Evolutionary conservation across 2,329 filamentous ascomycete species (phyloP), one percentile per base, ranked within the genome.

Genomic region (Cadophora luteo-olivacea): DNA sequence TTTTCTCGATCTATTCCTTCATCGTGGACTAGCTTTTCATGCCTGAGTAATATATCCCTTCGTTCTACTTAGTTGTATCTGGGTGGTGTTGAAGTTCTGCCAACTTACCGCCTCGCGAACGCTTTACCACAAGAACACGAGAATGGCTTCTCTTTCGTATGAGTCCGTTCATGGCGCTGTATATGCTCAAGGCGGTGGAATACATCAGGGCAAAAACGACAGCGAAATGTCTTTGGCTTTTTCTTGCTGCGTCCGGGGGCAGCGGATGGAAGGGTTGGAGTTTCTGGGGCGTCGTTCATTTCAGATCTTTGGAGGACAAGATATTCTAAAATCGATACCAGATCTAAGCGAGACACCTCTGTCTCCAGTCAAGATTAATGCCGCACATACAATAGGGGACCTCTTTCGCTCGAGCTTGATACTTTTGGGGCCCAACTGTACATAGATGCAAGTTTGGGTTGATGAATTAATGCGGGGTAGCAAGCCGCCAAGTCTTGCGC

Each of bases 61-160:
- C 86, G 87, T 88, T 83, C 85, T 87, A 22, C 88, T 81, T 86
- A 85, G 87, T 85, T 80, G 81, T 80, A 74, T 76, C 75, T 75
- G 7, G 16, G 0, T 19, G 24, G 7, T 58, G 24, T 19, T 16
- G 4, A 7, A 19, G 19, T 62, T 9, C 3, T 67, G 24, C 69
- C 65, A 72, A 83, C 86, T 83, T 78, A 89, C 87, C 86, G 83
- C 80, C 87, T 81, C 75, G 86, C 86, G 79, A 89, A 89, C 1
- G 84, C 87, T 79, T 89, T 89, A 61, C 87, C 86, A 78, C 87
- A 89, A 52, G 84, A 81, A 73, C 87, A 89, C 62, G 84, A 83
- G 76, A 89, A 89, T 9, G 87, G 87, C 77, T 89, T 89, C 79
- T 89, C 87, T 75, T 89, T 89, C 73, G 87, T 89, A 78, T 89